A percentile compares a stretch with the other conserved stretches of the same genome.
Conservation (phyloP, 768 basidiomycete species). For the Suillus lakei region DNA sequence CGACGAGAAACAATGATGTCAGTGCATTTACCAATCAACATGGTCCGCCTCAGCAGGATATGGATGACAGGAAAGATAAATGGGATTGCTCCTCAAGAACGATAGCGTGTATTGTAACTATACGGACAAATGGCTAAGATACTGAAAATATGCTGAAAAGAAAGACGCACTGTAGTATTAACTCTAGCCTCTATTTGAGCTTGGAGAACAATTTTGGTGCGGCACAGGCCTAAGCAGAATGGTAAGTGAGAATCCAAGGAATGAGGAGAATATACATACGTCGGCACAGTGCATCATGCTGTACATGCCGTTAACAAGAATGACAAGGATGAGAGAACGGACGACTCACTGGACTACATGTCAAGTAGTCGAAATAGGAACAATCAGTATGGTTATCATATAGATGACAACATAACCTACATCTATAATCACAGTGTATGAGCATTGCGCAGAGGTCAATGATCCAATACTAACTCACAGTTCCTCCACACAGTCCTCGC, state of each 20-base stretch:
- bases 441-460: constrained; percentile 4
- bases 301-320: constrained; percentile 15
- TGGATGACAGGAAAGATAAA: background rate
- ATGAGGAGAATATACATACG: constrained; percentile 48
- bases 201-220: constrained; percentile 86
- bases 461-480: constrained; percentile 55
- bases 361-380: constrained; percentile 21
- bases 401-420: constrained; percentile 21
- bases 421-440: constrained; percentile 17
- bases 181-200: constrained; percentile 43
- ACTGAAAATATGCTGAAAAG: too few species aligned
- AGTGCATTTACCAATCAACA: too few species aligned
- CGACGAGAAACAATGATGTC: background rate
- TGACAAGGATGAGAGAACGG: constrained; percentile 8
- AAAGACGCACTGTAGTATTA: constrained; percentile 6
- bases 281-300: constrained; percentile 96
- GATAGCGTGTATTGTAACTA: constrained; percentile 1
- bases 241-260: constrained; percentile 11
- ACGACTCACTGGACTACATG: constrained; percentile 68
- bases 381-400: constrained; percentile 20
- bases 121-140: background rate
- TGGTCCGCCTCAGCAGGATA: background rate
- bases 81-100: constrained; percentile 5
- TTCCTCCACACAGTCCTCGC: constrained; percentile 94
- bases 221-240: constrained; percentile 46